phyloP scores from a whole-genome alignment of 495 filamentous ascomycete genomes.

The Daldinia decipiens region DNA sequence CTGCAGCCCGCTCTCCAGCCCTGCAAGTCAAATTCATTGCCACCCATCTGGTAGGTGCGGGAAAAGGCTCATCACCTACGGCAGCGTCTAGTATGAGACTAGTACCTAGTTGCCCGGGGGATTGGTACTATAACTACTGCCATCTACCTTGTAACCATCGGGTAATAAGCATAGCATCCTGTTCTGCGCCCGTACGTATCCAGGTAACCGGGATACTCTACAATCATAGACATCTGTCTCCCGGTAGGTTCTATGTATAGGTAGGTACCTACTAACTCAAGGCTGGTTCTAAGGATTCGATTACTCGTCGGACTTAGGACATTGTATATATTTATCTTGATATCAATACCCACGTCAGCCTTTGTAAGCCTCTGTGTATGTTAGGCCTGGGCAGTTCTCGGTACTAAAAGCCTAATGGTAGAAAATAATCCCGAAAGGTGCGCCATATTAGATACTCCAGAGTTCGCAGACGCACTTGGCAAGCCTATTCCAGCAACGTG shows the following conservation, averaged over 20 bases:
- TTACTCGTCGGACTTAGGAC: conserved; percentile 28
- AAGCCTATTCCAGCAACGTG: conserved; percentile 37
- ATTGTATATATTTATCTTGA: conserved; percentile 9
- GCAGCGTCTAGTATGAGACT: background rate
- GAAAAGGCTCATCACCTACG: conserved; percentile 27
- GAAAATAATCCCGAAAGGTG: conserved; percentile 26
- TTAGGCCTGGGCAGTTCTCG: background rate
- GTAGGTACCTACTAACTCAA: background rate
- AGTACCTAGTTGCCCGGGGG: background rate
- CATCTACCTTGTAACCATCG: background rate
- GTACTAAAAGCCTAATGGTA: conserved; percentile 12
- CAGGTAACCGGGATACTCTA: too few relatives aligned
- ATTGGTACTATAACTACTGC: conserved; percentile 18
- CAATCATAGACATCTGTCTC: background rate
- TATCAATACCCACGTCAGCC: conserved; percentile 8
- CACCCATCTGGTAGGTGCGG: conserved; percentile 29
- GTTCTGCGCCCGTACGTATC: background rate
- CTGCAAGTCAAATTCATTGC: background rate
- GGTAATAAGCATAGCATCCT: background rate
- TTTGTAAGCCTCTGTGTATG: conserved; percentile 21
- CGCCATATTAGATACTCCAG: conserved; percentile 19
- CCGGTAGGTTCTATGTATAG: background rate
- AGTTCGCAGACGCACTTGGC: conserved; percentile 12
- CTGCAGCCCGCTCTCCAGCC: conserved; percentile 2
- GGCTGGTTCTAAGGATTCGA: background rate